Percentiles rank a stretch among this genome's conserved stretches.
phyloP scores from a whole-genome alignment of 2,329 filamentous ascomycete genomes.

The Calonectria henricotiae region DNA sequence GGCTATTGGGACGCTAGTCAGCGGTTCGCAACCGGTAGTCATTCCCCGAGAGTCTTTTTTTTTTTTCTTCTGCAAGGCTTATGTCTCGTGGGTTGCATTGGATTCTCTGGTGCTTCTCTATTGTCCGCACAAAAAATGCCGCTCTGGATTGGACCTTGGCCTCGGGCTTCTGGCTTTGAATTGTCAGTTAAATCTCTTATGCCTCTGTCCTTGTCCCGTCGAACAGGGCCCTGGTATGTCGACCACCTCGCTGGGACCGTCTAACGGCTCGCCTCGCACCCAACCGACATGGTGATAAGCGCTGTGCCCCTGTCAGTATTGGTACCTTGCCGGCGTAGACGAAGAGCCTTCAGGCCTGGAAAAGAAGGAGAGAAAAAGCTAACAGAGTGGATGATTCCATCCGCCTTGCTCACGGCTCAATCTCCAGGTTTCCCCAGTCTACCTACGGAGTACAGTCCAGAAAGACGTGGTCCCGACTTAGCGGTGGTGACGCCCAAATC shows the following conservation, averaged over 20 bases:
- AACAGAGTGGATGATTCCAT: slow-evolving; percentile 31
- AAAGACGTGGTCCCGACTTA: slow-evolving; percentile 30
- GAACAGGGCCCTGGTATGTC: slow-evolving; percentile 40
- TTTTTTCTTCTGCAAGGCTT: slow-evolving; percentile 7
- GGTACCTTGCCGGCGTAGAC: slow-evolving; percentile 4
- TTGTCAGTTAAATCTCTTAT: slow-evolving; percentile 2
- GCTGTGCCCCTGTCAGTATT: slow-evolving; percentile 42
- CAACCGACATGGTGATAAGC: slow-evolving; percentile 52
- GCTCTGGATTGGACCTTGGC: slow-evolving; percentile 1
- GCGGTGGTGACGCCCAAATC: slow-evolving; percentile 45
- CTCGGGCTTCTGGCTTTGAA: slow-evolving; percentile 1
- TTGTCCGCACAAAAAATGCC: slow-evolving; percentile 18
- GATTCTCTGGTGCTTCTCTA: neutral
- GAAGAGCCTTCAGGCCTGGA: slow-evolving; percentile 19
- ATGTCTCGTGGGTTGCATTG: neutral
- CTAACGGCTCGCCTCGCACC: slow-evolving; percentile 51
- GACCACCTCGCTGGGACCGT: slow-evolving; percentile 51
- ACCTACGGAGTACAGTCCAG: slow-evolving; percentile 2
- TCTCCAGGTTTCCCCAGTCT: slow-evolving; percentile 37
- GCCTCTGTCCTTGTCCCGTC: slow-evolving; percentile 22
- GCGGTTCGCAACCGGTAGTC: slow-evolving; percentile 28
- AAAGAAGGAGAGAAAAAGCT: slow-evolving; percentile 13
- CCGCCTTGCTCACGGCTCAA: slow-evolving; percentile 41
- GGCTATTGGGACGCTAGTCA: slow-evolving; percentile 38
- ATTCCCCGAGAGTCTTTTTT: slow-evolving; percentile 24